Conservation (phyloP, 1,139 yeast genomes). For the Nakaseomyces kungkrabaensis region DNA sequence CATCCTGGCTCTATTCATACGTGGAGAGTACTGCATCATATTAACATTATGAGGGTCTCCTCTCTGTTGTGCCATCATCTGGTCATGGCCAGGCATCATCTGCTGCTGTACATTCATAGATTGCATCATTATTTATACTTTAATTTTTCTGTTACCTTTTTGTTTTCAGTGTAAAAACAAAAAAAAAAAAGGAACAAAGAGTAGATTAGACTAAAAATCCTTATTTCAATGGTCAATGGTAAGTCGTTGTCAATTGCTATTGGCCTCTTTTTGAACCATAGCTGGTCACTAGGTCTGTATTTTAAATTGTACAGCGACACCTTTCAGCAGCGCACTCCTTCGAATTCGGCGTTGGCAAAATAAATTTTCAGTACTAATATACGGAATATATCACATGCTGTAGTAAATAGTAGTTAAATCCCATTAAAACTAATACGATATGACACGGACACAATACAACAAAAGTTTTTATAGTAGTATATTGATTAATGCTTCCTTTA, state of each 20-base stretch:
- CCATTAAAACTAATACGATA: not conserved
- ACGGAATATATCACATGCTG: too few relatives aligned
- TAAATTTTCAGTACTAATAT: too few relatives aligned
- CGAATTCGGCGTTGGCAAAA: too few relatives aligned
- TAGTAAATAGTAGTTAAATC: too few relatives aligned
- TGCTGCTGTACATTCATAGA: conserved; percentile 21
- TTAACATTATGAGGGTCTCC: conserved; percentile 1
- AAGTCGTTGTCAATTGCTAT: not conserved
- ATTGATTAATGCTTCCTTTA: conserved; percentile 6
- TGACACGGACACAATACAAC: not conserved
- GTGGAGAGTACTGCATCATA: conserved; percentile 15
- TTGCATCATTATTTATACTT: conserved; percentile 13
- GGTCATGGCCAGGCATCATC: conserved; percentile 23
- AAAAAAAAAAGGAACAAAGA: not conserved
- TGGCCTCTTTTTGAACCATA: too few relatives aligned
- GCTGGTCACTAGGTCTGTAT: too few relatives aligned
- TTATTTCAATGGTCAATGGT: not conserved
- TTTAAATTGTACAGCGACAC: too few relatives aligned
- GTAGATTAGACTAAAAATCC: too few relatives aligned
- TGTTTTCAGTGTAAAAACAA: not conserved
- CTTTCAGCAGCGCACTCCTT: too few relatives aligned
- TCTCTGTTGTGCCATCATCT: conserved; percentile 16
- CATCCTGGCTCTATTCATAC: conserved; percentile 18
- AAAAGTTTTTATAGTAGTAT: not conserved
- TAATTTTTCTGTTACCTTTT: not conserved